These are phyloP conservation scores for Magnusiomyces fungicola DNA, from an alignment of 1,139 yeast genomes.

Conservation along the genomic window DNA sequence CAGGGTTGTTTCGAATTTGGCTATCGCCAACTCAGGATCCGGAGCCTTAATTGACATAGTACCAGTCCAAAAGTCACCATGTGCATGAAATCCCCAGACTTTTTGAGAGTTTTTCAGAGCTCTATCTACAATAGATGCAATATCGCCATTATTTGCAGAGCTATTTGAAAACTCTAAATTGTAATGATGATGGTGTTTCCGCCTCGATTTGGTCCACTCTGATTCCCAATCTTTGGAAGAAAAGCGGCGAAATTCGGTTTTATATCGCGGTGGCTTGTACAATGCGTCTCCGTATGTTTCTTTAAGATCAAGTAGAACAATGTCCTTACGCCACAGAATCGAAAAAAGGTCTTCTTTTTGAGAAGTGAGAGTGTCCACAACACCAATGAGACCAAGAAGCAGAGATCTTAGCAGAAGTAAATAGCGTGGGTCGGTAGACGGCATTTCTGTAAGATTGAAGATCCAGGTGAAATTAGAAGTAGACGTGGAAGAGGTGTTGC, in stretches of 20 bases:
- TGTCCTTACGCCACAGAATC: constrained; percentile 9
- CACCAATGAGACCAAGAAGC: constrained; percentile 9
- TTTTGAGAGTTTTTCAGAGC: neutral
- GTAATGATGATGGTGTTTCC: too few species aligned
- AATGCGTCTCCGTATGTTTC: constrained; percentile 3
- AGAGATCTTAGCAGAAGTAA: constrained; percentile 6
- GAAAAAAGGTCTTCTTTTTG: constrained; percentile 9
- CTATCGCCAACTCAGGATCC: too few species aligned
- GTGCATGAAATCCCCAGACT: constrained; percentile 3
- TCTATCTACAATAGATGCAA: neutral
- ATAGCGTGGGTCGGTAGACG: neutral
- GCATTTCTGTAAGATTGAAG: neutral
- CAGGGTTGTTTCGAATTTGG: too few species aligned
- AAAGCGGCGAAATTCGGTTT: neutral
- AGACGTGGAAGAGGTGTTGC: neutral
- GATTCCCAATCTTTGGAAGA: neutral
- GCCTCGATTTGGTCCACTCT: neutral
- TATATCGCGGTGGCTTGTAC: constrained; percentile 1
- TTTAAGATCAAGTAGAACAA: constrained; percentile 9
- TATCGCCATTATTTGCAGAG: neutral
- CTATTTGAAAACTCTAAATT: too few species aligned
- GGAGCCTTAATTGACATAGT: neutral
- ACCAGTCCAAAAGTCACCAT: constrained; percentile 1
- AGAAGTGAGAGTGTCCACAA: constrained; percentile 8
- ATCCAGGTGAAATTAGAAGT: constrained; percentile 7